Base-by-base conservation (phyloP, 371 early-diverging fungal species). In the Phascolomyces articulosus region DNA sequence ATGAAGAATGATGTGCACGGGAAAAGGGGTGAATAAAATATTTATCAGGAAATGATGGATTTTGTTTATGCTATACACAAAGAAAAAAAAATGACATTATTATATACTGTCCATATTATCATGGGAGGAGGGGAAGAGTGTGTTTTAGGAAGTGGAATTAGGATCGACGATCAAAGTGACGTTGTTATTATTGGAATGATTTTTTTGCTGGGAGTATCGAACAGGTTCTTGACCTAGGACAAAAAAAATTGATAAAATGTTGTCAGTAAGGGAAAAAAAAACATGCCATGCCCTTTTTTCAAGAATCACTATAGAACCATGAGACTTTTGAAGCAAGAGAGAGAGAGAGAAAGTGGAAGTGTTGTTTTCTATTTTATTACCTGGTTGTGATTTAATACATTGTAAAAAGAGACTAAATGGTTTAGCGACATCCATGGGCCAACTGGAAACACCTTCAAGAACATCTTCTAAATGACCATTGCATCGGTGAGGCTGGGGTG, bases 391-490 rank as follows among this genome's bases (percentile, higher is more conserved):
- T 63, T 63, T 57, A 15, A 67, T 23, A 48, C 68, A 67, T 21
- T 62, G 40, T 24, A 20, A 59, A 29, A 62, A 67, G 51, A 58
- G 41, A 29, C 38, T 48, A 63, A 83, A 83, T 4, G 83, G 83
- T n/a, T 74, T 72, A 34, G 78, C 51, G 10, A 83, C 69, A 55
- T 83, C 77, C 70, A 83, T 69, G 1, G 82, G 82, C 79, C 79
- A 77, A 18, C 60, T 69, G 11, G 74, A 71, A 4, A 83, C 6
- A 2, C 83, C 83, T 44, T 68, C 66, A 34, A 83, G 57, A 11
- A 78, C 63, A 63, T 83, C 83, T 60, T 83, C 83, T 9, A 83
- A 66, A 56, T 83, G 80, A 4, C 47, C 71, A 63, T 83, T 79
- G 53, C 83, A 83, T 6, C 83, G 74, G 60, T 64, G 64, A 57